Conservation (phyloP, 2,329 filamentous ascomycete species). For the Diaporthe amygdali region DNA sequence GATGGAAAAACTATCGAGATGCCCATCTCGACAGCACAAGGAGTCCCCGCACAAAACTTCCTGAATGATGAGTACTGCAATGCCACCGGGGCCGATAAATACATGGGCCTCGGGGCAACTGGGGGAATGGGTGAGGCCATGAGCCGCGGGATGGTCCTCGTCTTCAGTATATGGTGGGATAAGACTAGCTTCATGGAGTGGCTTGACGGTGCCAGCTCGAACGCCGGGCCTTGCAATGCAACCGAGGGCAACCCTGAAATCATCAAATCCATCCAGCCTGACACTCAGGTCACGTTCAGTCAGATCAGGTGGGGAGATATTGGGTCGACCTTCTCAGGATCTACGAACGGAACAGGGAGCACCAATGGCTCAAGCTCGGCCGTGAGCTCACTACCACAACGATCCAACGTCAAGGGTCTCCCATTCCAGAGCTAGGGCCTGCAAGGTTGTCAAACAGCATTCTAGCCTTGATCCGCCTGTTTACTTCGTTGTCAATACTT, state of each 20-base stretch:
- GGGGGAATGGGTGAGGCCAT: slow-evolving; percentile 49
- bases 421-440: not conserved
- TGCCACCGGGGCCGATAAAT: slow-evolving; percentile 23
- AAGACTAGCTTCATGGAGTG: slow-evolving; percentile 59
- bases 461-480: no score
- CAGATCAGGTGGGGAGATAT: slow-evolving; percentile 64
- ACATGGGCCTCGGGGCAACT: slow-evolving; percentile 38
- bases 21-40: slow-evolving; percentile 27
- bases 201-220: slow-evolving; percentile 51
- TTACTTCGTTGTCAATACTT: no score
- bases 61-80: slow-evolving; percentile 34
- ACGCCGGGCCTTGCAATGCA: slow-evolving; percentile 57
- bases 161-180: slow-evolving; percentile 62
- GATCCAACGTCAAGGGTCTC: not conserved
- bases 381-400: not conserved
- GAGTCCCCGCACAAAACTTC: not conserved
- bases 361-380: not conserved
- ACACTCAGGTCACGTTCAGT: slow-evolving; percentile 57
- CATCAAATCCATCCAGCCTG: slow-evolving; percentile 49
- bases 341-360: not conserved
- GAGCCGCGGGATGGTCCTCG: slow-evolving; percentile 56
- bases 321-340: slow-evolving; percentile 47
- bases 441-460: not conserved
- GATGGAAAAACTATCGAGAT: slow-evolving; percentile 50
- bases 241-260: slow-evolving; percentile 57